Evolutionary conservation across 495 filamentous ascomycete species (phyloP), one percentile per base, ranked within the genome.

Genomic region (Penicillium ucsense): DNA sequence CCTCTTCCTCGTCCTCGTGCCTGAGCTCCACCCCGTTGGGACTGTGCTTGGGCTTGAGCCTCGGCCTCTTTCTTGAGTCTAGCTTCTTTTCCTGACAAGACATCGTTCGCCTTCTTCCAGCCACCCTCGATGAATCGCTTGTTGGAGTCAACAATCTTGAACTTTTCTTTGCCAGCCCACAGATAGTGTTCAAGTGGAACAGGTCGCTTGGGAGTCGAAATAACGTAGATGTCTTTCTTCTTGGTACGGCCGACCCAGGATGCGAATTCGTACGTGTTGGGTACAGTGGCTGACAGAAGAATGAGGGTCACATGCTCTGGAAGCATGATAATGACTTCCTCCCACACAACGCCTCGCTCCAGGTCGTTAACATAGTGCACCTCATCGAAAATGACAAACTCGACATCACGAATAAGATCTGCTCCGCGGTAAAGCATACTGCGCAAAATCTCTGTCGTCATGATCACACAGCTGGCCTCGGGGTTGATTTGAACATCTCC

Each of bases 311-410:
- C 88, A 69, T 97, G 92, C 57, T 90, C 89, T 4, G 92, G 92
- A 41, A 97, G 79, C 94, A 98, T 97, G 59, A 98, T 98, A 59
- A 98, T 98, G 50, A 98, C 92, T 64, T 98, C 92, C 67, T 98
- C 92, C 92, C 92, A 98, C 6, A 98, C 92, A 0, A 98, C 92
- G 52, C 92, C 92, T 62, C 92, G 79, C 71, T 98, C 92, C n/a
- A 82, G 75, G 58, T 98, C 92, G 56, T 98, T 98, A 40, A 98
- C 92, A 63, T 98, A 98, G 65, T 98, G 92, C 4, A 98, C 92
- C 62, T 98, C 92, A 58, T 98, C 92, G 55, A 98, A 98, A 46
- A 98, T 95, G 52, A 98, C 94, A 64, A 94, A 98, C 54, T 98
- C 92, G 31, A 98, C 94, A 63, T 98, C 92, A 48, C 92, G 80